phyloP scores from a whole-genome alignment of 225 moss, liverwort and hornwort species.

The Sphagnum tenellum region DNA sequence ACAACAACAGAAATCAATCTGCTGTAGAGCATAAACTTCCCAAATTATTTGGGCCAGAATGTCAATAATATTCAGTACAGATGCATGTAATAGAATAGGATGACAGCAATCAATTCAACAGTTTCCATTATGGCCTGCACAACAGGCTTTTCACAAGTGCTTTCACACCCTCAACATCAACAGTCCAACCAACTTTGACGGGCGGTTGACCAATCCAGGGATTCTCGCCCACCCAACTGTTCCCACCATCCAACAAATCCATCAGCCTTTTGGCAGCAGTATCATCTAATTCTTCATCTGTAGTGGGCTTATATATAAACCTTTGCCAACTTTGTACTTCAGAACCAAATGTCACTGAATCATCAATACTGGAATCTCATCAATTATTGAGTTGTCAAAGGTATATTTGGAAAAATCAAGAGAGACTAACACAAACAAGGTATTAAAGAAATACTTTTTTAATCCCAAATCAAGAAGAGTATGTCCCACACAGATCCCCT shows the following conservation, averaged over 20 bases:
- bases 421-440: background rate
- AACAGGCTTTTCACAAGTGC: slow-evolving; percentile 55
- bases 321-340: too few species aligned
- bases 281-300: too few species aligned
- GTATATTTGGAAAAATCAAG: background rate
- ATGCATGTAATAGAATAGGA: too few species aligned
- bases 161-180: slow-evolving; percentile 57
- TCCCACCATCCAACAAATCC: background rate
- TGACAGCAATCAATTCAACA: too few species aligned
- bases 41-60: too few species aligned
- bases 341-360: background rate
- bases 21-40: too few species aligned
- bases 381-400: background rate
- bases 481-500: slow-evolving; percentile 55
- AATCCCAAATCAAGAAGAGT: slow-evolving; percentile 66
- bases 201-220: slow-evolving; percentile 50
- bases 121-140: slow-evolving; percentile 23
- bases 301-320: too few species aligned
- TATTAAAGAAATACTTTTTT: slow-evolving; percentile 45
- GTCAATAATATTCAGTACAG: too few species aligned
- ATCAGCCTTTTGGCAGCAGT: too few species aligned
- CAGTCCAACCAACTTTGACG: slow-evolving; percentile 62
- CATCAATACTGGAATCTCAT: background rate
- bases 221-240: slow-evolving; percentile 65
- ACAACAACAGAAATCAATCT: too few species aligned